Evolutionary conservation across 1,284 basidiomycete species (phyloP).

Genomic region (Neolentinus lepideus): DNA sequence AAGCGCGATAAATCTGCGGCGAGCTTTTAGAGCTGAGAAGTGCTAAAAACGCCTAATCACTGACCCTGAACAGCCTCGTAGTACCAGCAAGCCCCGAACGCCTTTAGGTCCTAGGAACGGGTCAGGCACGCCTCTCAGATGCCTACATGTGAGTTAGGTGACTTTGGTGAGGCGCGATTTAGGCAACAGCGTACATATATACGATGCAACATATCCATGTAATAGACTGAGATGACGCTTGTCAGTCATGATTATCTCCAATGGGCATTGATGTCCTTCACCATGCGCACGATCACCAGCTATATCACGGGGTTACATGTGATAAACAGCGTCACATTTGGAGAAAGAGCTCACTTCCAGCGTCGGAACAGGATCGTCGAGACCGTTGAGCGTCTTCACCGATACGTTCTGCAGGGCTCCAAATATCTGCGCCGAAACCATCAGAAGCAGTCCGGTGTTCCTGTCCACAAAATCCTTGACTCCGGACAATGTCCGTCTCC

Average conservation of each 20-base stretch:
- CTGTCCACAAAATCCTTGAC: constrained; percentile 15
- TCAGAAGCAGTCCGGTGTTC: constrained; percentile 57
- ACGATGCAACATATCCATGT: constrained; percentile 36
- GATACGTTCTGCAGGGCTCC: constrained; percentile 54
- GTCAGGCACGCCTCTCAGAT: constrained; percentile 47
- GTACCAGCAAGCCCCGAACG: constrained; percentile 48
- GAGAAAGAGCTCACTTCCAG: constrained; percentile 35
- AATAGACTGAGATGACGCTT: constrained; percentile 23
- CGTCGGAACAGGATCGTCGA: constrained; percentile 51
- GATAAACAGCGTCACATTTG: neutral
- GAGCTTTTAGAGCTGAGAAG: constrained; percentile 19
- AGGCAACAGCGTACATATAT: constrained; percentile 30
- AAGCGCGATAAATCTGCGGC: constrained; percentile 49
- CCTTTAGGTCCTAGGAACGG: constrained; percentile 65
- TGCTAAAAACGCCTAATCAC: constrained; percentile 9
- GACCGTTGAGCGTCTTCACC: constrained; percentile 52
- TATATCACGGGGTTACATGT: constrained; percentile 11
- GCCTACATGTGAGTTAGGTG: constrained; percentile 27
- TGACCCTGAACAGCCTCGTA: constrained; percentile 61
- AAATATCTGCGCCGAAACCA: constrained; percentile 54
- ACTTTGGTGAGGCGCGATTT: neutral
- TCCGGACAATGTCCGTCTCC: neutral
- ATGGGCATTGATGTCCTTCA: constrained; percentile 17
- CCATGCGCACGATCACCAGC: constrained; percentile 44
- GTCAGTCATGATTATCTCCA: neutral